Evolutionary conservation across 176 grass and related monocot species (phyloP).

Genomic region (Typha latifolia): DNA sequence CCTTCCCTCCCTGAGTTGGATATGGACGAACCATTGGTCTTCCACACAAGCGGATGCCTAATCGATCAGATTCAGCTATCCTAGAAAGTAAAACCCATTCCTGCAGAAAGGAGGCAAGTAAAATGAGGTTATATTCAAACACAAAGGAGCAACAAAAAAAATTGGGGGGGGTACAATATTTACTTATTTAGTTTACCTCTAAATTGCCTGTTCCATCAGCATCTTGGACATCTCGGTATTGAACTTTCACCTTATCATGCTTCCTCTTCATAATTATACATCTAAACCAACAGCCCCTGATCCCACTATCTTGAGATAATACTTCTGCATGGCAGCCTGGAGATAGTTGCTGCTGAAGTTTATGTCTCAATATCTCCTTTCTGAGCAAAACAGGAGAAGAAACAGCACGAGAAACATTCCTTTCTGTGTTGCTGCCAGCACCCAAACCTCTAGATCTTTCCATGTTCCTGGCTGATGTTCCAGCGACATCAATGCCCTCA

Average conservation of each 20-base stretch:
- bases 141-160: neutral
- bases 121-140: neutral
- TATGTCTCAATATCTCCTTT: constrained; percentile 13
- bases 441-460: neutral
- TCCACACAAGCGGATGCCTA: constrained; percentile 39
- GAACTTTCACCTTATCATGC: constrained; percentile 65
- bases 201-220: constrained; percentile 45
- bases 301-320: constrained; percentile 81
- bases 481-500: neutral
- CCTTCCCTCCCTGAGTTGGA: constrained; percentile 9
- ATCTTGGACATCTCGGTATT: constrained; percentile 68
- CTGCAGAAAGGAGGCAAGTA: constrained; percentile 27
- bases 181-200: neutral
- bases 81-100: constrained; percentile 65
- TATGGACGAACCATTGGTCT: constrained; percentile 60
- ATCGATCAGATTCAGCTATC: constrained; percentile 47
- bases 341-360: constrained; percentile 23
- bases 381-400: constrained; percentile 12
- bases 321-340: constrained; percentile 65
- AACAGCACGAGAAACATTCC: neutral
- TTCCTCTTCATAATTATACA: constrained; percentile 67
- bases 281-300: constrained; percentile 92
- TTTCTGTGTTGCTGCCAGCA: neutral
- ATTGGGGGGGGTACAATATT: neutral
- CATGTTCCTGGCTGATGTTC: neutral